Evolutionary conservation across 176 grass and related monocot species (phyloP).

Genomic region (Alloteropsis semialata): DNA sequence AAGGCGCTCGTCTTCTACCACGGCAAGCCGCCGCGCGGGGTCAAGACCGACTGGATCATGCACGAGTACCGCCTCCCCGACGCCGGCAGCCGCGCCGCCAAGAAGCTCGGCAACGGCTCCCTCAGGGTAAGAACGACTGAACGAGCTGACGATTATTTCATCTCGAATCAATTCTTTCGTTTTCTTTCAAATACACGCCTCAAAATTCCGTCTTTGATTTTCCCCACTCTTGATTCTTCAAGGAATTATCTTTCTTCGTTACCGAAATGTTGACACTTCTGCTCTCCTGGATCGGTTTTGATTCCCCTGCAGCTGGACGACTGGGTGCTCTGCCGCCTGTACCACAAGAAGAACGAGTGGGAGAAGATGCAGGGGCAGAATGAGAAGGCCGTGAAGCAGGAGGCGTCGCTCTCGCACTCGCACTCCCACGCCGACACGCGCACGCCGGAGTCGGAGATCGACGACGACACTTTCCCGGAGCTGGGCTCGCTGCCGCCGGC

Average conservation of each 20-base stretch:
- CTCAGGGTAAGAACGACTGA: slow-evolving; percentile 39
- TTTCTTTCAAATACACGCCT: no score
- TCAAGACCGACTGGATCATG: slow-evolving; percentile 83
- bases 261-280: not conserved
- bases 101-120: slow-evolving; percentile 18
- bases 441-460: slow-evolving; percentile 79
- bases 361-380: slow-evolving; percentile 53
- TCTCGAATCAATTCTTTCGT: no score
- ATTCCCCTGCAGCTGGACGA: slow-evolving; percentile 60
- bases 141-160: no score
- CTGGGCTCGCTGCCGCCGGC: not conserved
- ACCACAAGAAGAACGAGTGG: slow-evolving; percentile 84
- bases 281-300: not conserved
- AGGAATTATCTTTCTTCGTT: not conserved
- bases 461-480: slow-evolving; percentile 53
- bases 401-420: not conserved
- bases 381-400: not conserved
- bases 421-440: slow-evolving; percentile 45
- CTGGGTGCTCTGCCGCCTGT: slow-evolving; percentile 77
- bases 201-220: no score
- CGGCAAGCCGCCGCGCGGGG: slow-evolving; percentile 53
- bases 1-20: slow-evolving; percentile 86
- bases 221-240: not conserved
- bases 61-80: slow-evolving; percentile 63
- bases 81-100: not conserved